A percentile compares a stretch with the other conserved stretches of the same genome.
phyloP scores from a whole-genome alignment of 495 filamentous ascomycete species.

The Parathielavia hyrcaniae region DNA sequence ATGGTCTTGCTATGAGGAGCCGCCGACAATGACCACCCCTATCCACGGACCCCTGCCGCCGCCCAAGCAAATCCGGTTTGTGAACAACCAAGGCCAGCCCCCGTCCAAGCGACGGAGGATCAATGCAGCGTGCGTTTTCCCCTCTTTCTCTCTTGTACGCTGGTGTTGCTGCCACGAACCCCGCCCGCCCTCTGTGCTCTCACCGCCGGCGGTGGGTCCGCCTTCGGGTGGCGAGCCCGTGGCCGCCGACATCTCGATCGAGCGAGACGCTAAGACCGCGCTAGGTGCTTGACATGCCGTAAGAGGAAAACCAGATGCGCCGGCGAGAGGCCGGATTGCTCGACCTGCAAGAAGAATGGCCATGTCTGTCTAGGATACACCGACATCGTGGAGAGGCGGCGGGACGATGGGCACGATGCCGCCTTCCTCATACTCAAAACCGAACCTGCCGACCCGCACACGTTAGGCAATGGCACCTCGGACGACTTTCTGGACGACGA shows the following conservation, averaged over 20 bases:
- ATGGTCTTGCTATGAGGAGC: slow-evolving; percentile 31
- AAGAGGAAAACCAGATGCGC: slow-evolving; percentile 80
- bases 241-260: neutral
- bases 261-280: slow-evolving; percentile 26
- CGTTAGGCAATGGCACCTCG: slow-evolving; percentile 26
- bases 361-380: slow-evolving; percentile 65
- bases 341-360: slow-evolving; percentile 68
- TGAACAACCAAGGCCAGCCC: slow-evolving; percentile 74
- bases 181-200: neutral
- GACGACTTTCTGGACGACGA: slow-evolving; percentile 32
- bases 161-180: neutral
- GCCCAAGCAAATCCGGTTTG: slow-evolving; percentile 63
- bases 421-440: slow-evolving; percentile 21
- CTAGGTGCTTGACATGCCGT: slow-evolving; percentile 70
- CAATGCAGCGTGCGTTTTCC: slow-evolving; percentile 65
- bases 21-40: slow-evolving; percentile 39
- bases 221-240: neutral
- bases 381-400: slow-evolving; percentile 45
- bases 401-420: slow-evolving; percentile 24
- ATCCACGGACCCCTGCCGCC: slow-evolving; percentile 41
- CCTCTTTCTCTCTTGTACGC: neutral
- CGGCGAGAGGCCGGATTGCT: slow-evolving; percentile 67
- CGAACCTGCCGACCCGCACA: slow-evolving; percentile 23
- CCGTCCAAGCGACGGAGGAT: slow-evolving; percentile 75
- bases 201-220: neutral